These are phyloP conservation scores for Vachellia collinsii DNA, from an alignment of 306 rosid species.

Conservation along the genomic window DNA sequence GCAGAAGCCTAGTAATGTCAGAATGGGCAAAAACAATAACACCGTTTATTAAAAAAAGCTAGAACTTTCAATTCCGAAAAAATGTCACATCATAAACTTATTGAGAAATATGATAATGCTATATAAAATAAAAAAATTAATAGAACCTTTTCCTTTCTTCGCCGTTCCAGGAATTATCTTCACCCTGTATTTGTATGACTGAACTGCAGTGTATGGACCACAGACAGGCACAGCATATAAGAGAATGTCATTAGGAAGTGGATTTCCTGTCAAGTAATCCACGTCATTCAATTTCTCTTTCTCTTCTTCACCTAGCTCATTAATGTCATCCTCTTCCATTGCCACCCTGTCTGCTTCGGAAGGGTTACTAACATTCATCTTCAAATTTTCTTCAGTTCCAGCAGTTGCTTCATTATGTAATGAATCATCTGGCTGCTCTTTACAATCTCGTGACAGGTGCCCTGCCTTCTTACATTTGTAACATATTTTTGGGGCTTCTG, in stretches of 20 bases:
- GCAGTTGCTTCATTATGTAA: conserved; percentile 49
- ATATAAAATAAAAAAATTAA: conserved; percentile 8
- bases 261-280: conserved; percentile 96
- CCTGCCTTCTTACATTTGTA: conserved; percentile 93
- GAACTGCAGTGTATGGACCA: conserved; percentile 86
- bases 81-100: neutral
- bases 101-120: conserved; percentile 28
- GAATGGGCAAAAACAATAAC: neutral
- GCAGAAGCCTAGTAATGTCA: neutral
- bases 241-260: conserved; percentile 86
- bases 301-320: conserved; percentile 97
- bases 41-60: neutral
- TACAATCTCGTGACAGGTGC: conserved; percentile 90
- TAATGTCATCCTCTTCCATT: conserved; percentile 92
- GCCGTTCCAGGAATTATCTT: conserved; percentile 90
- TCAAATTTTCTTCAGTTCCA: conserved; percentile 50
- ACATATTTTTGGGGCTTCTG: conserved; percentile 82
- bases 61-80: neutral
- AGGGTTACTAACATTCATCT: conserved; percentile 40
- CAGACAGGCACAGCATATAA: conserved; percentile 91
- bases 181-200: conserved; percentile 86
- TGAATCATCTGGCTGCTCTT: conserved; percentile 55
- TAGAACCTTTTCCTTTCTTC: conserved; percentile 91
- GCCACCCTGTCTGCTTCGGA: conserved; percentile 67
- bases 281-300: conserved; percentile 83